phyloP scores from a whole-genome alignment of 78 protist species.

The Chrysochromulina parva region DNA sequence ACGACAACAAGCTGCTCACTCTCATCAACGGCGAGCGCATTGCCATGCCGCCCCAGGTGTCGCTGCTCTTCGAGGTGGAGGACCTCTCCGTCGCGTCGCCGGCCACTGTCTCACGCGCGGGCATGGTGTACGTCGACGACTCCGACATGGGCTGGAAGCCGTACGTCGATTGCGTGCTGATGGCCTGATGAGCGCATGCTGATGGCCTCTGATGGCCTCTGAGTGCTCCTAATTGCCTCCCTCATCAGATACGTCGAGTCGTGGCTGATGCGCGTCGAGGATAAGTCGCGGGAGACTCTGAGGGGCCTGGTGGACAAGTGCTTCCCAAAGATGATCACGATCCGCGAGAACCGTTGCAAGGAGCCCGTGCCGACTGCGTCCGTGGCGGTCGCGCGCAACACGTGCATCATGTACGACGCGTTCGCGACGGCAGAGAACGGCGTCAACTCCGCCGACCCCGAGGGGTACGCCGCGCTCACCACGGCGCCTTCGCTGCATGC shows the following conservation, averaged over 20 bases:
- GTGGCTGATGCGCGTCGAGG: neutral
- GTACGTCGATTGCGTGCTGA: constrained; percentile 32
- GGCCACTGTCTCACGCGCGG: constrained; percentile 93
- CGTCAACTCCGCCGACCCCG: neutral
- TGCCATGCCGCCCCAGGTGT: constrained; percentile 68
- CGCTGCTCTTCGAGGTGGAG: constrained; percentile 80
- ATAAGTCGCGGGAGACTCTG: neutral
- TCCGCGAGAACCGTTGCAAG: constrained; percentile 3
- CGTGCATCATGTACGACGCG: constrained; percentile 63
- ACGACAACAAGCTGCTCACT: constrained; percentile 87
- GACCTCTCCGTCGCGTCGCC: constrained; percentile 89
- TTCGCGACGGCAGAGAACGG: constrained; percentile 68
- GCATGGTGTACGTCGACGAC: constrained; percentile 76
- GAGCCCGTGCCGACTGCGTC: constrained; percentile 55
- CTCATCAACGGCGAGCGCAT: constrained; percentile 87
- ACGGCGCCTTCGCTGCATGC: too few species aligned
- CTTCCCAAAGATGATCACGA: constrained; percentile 27
- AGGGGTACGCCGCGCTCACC: too few species aligned
- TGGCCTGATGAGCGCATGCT: neutral
- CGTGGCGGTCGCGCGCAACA: constrained; percentile 49
- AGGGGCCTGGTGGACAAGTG: neutral
- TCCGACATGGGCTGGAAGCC: constrained; percentile 56
- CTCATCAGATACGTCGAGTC: neutral
- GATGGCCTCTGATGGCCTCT: too few species aligned
- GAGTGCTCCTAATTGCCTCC: too few species aligned